A percentile compares a stretch with the other conserved stretches of the same genome.
phyloP scores from a whole-genome alignment of 2,329 filamentous ascomycete genomes.

The Colletotrichum camelliae region DNA sequence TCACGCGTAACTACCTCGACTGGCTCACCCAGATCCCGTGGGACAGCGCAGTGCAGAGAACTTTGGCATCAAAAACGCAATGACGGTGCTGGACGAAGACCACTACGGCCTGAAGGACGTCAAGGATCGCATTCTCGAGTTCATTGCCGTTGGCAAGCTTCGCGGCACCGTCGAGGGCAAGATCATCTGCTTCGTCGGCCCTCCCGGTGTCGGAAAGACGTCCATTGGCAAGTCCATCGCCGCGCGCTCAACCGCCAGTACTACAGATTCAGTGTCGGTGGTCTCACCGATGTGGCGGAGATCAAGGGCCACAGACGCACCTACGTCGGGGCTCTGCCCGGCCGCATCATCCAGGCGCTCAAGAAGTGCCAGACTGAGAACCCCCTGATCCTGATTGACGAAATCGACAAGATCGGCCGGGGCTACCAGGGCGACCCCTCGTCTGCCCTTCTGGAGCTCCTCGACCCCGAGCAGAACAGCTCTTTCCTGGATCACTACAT shows the following conservation, averaged over 20 bases:
- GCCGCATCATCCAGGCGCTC: constrained; percentile 95
- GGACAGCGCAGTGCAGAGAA: constrained; percentile 95
- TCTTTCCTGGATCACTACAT: constrained; percentile 99
- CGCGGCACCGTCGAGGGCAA: constrained; percentile 97
- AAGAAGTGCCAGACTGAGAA: constrained; percentile 99
- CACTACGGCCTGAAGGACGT: constrained; percentile 97
- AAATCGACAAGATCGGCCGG: constrained; percentile 96
- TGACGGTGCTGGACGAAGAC: constrained; percentile 91
- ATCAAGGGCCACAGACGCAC: constrained; percentile 98
- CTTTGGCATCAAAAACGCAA: constrained; percentile 91
- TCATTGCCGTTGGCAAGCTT: constrained; percentile 97
- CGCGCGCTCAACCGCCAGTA: constrained; percentile 94
- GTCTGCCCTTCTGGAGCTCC: constrained; percentile 88
- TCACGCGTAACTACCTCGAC: constrained; percentile 96
- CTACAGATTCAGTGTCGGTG: constrained; percentile 97
- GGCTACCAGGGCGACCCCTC: constrained; percentile 97
- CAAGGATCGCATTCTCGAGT: constrained; percentile 97
- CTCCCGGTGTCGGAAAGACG: constrained; percentile 97
- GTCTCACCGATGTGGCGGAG: constrained; percentile 95
- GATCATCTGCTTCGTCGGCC: constrained; percentile 96
- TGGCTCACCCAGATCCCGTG: constrained; percentile 99
- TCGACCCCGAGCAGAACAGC: constrained; percentile 96
- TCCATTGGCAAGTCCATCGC: constrained; percentile 99
- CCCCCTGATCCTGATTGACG: constrained; percentile 93
- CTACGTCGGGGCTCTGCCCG: constrained; percentile 93